A percentile compares a stretch with the other conserved stretches of the same genome.
Evolutionary conservation across 2,329 filamentous ascomycete genomes (phyloP).

Genomic region (Metarhizium humberi): DNA sequence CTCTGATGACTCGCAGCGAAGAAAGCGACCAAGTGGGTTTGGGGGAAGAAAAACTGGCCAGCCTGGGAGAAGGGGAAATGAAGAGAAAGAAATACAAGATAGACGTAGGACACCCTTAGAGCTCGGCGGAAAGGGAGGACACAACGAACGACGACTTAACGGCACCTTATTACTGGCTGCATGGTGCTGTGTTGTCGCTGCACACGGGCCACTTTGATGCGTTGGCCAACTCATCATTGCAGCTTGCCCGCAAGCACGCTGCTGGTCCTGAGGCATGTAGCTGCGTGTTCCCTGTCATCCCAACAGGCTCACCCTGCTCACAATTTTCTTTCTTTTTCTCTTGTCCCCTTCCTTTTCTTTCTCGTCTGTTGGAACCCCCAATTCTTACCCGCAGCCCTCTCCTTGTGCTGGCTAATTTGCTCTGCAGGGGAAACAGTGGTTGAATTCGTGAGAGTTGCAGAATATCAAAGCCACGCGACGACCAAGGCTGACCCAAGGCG

Average conservation of each 20-base stretch:
- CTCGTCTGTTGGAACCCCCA: background rate
- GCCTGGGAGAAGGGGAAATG: background rate
- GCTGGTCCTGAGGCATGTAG: background rate
- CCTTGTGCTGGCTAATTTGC: no score
- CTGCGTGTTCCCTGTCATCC: slow-evolving; percentile 13
- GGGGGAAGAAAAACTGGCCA: background rate
- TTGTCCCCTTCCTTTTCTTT: slow-evolving; percentile 1
- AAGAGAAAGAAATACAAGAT: background rate
- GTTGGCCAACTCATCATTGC: slow-evolving; percentile 33
- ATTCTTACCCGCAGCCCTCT: no score
- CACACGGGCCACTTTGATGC: slow-evolving; percentile 32
- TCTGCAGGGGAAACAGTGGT: no score
- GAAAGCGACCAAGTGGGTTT: background rate
- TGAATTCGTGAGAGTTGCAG: no score
- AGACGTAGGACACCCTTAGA: background rate
- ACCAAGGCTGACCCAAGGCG: no score
- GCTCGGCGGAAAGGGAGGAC: slow-evolving; percentile 2
- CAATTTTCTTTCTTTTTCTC: slow-evolving; percentile 1
- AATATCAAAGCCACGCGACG: no score
- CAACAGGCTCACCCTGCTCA: background rate
- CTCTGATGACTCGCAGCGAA: background rate
- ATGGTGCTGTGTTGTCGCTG: slow-evolving; percentile 14
- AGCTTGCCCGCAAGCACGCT: slow-evolving; percentile 25
- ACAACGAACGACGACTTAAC: slow-evolving; percentile 2
- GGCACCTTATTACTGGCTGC: slow-evolving; percentile 2